These are phyloP conservation scores for Mikania micrantha DNA, from an alignment of 129 eudicot genomes.

Conservation along the genomic window DNA sequence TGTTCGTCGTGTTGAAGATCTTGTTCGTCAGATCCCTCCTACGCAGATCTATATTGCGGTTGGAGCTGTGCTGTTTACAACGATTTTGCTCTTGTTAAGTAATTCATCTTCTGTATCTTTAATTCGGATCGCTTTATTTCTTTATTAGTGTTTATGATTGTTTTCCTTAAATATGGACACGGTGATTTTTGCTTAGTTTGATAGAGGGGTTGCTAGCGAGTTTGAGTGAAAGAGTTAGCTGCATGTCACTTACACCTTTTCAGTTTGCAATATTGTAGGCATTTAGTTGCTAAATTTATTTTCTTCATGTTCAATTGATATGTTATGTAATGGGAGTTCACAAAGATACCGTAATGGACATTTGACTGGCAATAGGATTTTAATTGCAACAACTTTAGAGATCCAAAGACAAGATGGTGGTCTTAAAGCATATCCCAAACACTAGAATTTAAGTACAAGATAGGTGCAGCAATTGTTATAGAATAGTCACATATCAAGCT, in stretches of 20 bases:
- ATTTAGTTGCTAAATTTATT: background rate
- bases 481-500: background rate
- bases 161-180: too few relatives aligned
- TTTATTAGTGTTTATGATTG: too few relatives aligned
- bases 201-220: too few relatives aligned
- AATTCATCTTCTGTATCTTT: background rate
- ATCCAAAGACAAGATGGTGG: background rate
- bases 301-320: background rate
- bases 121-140: background rate
- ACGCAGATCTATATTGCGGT: constrained; percentile 56
- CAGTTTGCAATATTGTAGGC: too few relatives aligned
- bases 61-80: constrained; percentile 44
- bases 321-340: background rate
- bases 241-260: too few relatives aligned
- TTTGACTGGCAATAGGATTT: background rate
- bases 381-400: background rate
- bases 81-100: constrained; percentile 48
- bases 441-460: too few relatives aligned
- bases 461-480: background rate
- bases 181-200: too few relatives aligned
- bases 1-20: constrained; percentile 28
- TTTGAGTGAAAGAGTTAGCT: too few relatives aligned
- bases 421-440: too few relatives aligned
- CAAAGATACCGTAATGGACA: background rate
- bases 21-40: constrained; percentile 56